phyloP scores from a whole-genome alignment of 2,329 filamentous ascomycete species.

The Spiromastix sp. region DNA sequence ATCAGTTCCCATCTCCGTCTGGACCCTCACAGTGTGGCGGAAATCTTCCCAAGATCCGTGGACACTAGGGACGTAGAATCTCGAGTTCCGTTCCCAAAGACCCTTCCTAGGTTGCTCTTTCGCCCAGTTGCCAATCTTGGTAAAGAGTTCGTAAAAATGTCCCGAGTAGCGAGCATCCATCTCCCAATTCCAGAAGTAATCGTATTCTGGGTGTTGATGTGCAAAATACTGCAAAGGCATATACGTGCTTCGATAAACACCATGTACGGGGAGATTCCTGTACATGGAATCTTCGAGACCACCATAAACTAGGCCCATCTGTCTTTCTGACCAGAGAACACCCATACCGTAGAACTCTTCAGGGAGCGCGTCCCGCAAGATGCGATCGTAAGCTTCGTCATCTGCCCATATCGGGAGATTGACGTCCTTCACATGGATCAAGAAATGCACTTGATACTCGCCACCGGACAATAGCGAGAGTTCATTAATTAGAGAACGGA shows the following conservation, averaged over 20 bases:
- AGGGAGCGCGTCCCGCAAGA: conserved; percentile 61
- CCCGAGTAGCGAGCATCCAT: conserved; percentile 88
- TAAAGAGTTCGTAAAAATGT: conserved; percentile 68
- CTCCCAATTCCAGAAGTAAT: conserved; percentile 91
- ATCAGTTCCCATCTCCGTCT: conserved; percentile 59
- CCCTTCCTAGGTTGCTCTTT: conserved; percentile 65
- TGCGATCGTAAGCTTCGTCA: conserved; percentile 57
- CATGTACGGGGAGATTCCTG: conserved; percentile 68
- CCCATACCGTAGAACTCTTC: conserved; percentile 81
- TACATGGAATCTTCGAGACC: conserved; percentile 70
- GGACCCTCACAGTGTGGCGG: conserved; percentile 63
- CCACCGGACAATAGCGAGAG: conserved; percentile 66
- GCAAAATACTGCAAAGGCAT: conserved; percentile 96
- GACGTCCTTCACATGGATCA: conserved; percentile 75
- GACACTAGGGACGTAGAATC: conserved; percentile 67
- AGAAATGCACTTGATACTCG: conserved; percentile 73
- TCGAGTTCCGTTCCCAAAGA: conserved; percentile 67
- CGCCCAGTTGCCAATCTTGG: conserved; percentile 59
- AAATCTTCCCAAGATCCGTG: conserved; percentile 76
- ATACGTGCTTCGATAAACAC: conserved; percentile 82
- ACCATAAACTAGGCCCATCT: conserved; percentile 86
- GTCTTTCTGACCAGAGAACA: conserved; percentile 85
- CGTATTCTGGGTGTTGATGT: conserved; percentile 76
- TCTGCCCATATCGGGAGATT: conserved; percentile 74
- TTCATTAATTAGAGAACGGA: conserved; percentile 72